Conservation (phyloP, 257 asterid species). For the Oldenlandia corymbosa region DNA sequence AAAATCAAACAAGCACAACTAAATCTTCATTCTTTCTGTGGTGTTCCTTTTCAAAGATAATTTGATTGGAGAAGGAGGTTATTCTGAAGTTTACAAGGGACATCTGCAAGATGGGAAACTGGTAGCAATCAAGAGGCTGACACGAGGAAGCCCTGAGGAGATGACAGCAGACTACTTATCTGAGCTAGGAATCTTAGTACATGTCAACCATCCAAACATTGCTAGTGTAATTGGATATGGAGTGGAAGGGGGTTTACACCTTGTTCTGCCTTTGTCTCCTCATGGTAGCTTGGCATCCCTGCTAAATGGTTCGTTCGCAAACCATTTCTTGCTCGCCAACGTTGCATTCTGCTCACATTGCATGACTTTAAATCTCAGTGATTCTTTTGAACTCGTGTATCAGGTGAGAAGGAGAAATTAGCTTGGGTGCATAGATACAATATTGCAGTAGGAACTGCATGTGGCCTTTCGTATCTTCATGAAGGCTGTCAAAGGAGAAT, state of each 20-base stretch:
- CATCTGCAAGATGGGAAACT: slow-evolving; percentile 67
- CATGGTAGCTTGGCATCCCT: slow-evolving; percentile 84
- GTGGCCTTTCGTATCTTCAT: slow-evolving; percentile 84
- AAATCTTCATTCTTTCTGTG: neutral
- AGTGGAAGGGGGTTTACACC: slow-evolving; percentile 98
- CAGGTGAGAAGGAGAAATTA: slow-evolving; percentile 54
- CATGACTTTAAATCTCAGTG: slow-evolving; percentile 2
- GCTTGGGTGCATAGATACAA: slow-evolving; percentile 56
- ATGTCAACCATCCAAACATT: slow-evolving; percentile 85
- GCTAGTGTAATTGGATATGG: slow-evolving; percentile 88
- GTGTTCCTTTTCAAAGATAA: slow-evolving; percentile 36
- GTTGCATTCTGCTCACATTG: slow-evolving; percentile 1
- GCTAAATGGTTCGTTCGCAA: slow-evolving; percentile 51
- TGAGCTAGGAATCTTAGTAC: slow-evolving; percentile 94
- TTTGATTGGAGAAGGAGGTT: slow-evolving; percentile 93
- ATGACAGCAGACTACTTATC: slow-evolving; percentile 85
- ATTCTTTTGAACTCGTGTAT: slow-evolving; percentile 9
- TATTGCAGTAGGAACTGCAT: slow-evolving; percentile 73
- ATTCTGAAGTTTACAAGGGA: slow-evolving; percentile 92
- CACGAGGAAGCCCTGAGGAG: slow-evolving; percentile 80
- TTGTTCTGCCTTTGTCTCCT: slow-evolving; percentile 90
- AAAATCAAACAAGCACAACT: neutral
- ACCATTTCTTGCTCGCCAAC: slow-evolving; percentile 8
- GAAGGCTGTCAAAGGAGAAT: slow-evolving; percentile 95
- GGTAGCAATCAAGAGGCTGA: slow-evolving; percentile 79